Base-by-base conservation (phyloP, 1,139 yeast species). In the Taiozyma onychis region DNA sequence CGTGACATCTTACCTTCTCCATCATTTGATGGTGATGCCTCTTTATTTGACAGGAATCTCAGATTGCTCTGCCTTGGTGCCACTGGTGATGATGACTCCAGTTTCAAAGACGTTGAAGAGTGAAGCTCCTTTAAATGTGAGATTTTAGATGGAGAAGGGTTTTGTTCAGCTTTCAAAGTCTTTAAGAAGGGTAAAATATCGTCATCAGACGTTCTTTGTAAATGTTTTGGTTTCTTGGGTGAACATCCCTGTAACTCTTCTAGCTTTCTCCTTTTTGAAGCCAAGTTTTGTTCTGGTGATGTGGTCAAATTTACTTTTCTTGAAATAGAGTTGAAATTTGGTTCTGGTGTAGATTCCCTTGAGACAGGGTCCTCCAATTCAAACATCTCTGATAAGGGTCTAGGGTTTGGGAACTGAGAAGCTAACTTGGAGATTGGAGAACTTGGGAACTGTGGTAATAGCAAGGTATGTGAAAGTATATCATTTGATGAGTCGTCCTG, bases 321-420 rank as follows among this genome's bases (percentile, higher is more conserved):
- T 26, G 49, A 46, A 49, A 34, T 37, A 13, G 41, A 9, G 24
- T 14, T 37, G 24, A 37, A 10, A 11, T 18, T 10, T 37, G 41
- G 24, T 18, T 37, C 41, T 18, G 41, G 41, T 37, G 41, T 18
- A 37, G 24, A 37, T 11, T 37, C 41, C 18, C 14, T 37, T 10
- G 22, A 37, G 14, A n/a, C 51, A 6, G 13, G 18, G 14, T 46
- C 54, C 18, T 57, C 59, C 22, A 51, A 26, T 3, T 46, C 56
- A 43, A 56, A 57, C n/a, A 54, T 13, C 7, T 57, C 61, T 34
- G 44, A 44, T 3, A 56, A 28, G 9, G 57, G 54, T 26, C 44
- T 52, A 3, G 58, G 54, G 6, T 57, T 60, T 10, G 59, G 56
- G 42, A 54, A 57, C 37, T 45, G 53, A 1, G 54, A 48, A 11